phyloP scores from a whole-genome alignment of 2,329 filamentous ascomycete genomes.

The Coniochaeta ligniaria region DNA sequence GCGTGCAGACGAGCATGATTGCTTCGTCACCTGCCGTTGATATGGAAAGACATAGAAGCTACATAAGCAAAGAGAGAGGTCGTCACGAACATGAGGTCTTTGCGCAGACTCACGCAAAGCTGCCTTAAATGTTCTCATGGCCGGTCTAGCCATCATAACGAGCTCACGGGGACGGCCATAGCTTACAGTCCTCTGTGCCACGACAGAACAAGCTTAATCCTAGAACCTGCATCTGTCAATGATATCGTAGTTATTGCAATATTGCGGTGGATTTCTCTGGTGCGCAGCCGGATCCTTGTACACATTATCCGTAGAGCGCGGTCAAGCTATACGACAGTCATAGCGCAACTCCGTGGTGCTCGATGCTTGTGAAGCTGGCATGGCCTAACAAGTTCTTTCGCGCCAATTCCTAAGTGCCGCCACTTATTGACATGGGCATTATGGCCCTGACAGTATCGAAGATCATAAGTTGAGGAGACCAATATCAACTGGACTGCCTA shows the following conservation, averaged over 20 bases:
- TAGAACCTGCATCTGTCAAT: neutral
- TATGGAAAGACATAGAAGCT: neutral
- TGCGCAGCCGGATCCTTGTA: neutral
- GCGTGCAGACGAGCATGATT: neutral
- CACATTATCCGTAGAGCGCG: neutral
- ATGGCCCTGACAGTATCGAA: neutral
- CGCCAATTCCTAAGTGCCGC: neutral
- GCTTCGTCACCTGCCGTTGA: neutral
- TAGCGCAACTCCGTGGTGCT: neutral
- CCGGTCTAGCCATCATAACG: neutral
- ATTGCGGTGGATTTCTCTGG: neutral
- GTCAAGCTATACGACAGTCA: neutral
- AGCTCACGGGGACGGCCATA: neutral
- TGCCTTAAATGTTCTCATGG: neutral
- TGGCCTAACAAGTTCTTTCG: neutral
- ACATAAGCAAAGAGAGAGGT: neutral
- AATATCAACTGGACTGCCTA: neutral
- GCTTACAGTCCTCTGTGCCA: neutral
- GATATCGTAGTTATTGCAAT: neutral
- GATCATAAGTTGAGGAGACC: neutral
- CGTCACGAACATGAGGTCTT: neutral
- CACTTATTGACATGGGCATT: neutral
- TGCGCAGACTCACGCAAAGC: neutral
- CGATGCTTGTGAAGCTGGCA: neutral
- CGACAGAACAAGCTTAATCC: neutral